Evolutionary conservation across 1,139 yeast species (phyloP).

Genomic region (Hyphopichia burtonii): DNA sequence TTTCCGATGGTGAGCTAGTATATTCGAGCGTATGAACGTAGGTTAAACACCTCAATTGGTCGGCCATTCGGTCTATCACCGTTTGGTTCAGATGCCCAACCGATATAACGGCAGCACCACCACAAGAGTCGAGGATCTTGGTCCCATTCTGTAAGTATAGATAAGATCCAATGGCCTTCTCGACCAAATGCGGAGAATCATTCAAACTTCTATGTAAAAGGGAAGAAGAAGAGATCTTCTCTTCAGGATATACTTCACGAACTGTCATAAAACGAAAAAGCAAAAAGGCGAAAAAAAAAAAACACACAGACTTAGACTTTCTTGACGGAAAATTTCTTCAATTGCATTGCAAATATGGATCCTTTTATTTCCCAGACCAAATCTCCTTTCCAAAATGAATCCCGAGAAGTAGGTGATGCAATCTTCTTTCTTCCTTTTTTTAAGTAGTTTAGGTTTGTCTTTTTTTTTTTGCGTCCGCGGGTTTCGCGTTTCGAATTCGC

Average conservation of each 20-base stretch:
- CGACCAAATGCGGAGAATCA: neutral
- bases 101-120: conserved; percentile 31
- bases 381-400: no score
- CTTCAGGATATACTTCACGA: neutral
- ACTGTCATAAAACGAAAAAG: neutral
- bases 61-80: conserved; percentile 15
- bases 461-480: no score
- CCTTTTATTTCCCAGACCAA: no score
- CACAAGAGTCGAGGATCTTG: conserved; percentile 22
- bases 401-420: no score
- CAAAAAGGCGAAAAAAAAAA: no score
- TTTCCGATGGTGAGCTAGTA: conserved; percentile 9
- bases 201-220: neutral
- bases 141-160: conserved; percentile 12
- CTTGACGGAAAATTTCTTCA: no score
- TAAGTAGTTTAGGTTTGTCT: no score
- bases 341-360: no score
- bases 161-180: conserved; percentile 10
- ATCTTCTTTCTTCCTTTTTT: no score
- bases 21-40: conserved; percentile 12
- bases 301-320: no score
- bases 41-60: conserved; percentile 14
- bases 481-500: no score
- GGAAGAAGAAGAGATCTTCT: neutral
- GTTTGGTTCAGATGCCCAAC: conserved; percentile 24